A percentile compares a stretch with the other conserved stretches of the same genome.
phyloP scores from a whole-genome alignment of 306 rosid genomes.

The Calophaca sinica region DNA sequence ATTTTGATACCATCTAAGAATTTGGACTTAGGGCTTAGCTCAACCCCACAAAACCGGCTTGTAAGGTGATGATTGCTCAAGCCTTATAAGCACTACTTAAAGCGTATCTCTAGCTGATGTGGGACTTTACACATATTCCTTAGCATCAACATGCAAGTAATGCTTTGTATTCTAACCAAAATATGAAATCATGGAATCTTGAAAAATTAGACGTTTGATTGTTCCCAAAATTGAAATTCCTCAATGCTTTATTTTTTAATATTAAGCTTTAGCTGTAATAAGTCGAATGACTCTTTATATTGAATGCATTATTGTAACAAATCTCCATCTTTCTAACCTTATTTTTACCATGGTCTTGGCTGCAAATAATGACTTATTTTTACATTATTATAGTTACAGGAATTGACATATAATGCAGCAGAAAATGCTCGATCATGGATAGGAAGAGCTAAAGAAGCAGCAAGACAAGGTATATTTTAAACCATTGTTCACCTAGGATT shows the following conservation, averaged over 20 bases:
- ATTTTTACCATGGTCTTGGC: too few species aligned
- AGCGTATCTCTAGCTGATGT: too few species aligned
- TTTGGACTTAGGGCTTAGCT: too few species aligned
- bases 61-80: too few species aligned
- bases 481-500: conserved; percentile 16
- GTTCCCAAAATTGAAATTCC: conserved; percentile 30
- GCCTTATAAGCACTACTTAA: too few species aligned
- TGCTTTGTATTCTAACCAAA: conserved; percentile 9
- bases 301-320: conserved; percentile 33
- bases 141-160: conserved; percentile 24
- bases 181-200: conserved; percentile 30
- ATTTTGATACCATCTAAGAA: too few species aligned
- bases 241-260: conserved; percentile 14
- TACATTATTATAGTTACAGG: conserved; percentile 66
- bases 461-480: conserved; percentile 68
- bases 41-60: too few species aligned
- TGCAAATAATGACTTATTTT: conserved; percentile 11
- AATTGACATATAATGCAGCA: conserved; percentile 64
- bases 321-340: conserved; percentile 24
- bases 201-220: conserved; percentile 14
- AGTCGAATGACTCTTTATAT: conserved; percentile 13
- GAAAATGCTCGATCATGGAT: conserved; percentile 79
- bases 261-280: not conserved
- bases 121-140: not conserved
- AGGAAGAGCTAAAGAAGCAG: conserved; percentile 74